phyloP scores from a whole-genome alignment of 495 filamentous ascomycete genomes.

The Podospora sp. region DNA sequence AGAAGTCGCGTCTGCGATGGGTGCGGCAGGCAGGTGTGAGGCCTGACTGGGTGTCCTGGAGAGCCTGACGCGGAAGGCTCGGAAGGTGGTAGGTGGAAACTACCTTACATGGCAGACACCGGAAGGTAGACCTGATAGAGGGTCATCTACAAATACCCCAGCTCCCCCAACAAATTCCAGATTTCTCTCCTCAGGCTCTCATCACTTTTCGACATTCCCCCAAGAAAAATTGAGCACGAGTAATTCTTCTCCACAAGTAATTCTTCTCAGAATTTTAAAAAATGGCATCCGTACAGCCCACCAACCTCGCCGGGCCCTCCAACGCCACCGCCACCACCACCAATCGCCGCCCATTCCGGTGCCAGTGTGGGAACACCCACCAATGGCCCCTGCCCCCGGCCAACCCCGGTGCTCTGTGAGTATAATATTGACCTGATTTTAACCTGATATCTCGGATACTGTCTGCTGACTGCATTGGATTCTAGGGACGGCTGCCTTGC shows the following conservation, averaged over 20 bases:
- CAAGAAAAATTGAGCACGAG: no score
- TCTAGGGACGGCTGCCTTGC: slow-evolving; percentile 2
- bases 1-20: slow-evolving; percentile 3
- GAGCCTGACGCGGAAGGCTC: not conserved
- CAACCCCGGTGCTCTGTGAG: slow-evolving; percentile 5
- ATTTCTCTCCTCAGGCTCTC: slow-evolving; percentile 7
- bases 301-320: not conserved
- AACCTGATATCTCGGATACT: slow-evolving; percentile 3
- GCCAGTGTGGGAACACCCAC: no score
- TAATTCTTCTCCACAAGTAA: no score
- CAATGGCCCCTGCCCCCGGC: slow-evolving; percentile 1
- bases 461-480: slow-evolving; percentile 1
- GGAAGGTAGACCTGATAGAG: not conserved
- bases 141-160: slow-evolving; percentile 1
- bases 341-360: no score
- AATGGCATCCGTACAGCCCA: no score
- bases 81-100: no score
- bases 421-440: not conserved
- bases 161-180: not conserved
- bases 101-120: not conserved
- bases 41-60: no score
- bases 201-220: not conserved
- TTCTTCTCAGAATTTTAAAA: not conserved
- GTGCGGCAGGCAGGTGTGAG: not conserved
- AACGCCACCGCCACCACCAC: not conserved